phyloP scores from a whole-genome alignment of 768 basidiomycete genomes.

The Lepiota brunneoincarnata region DNA sequence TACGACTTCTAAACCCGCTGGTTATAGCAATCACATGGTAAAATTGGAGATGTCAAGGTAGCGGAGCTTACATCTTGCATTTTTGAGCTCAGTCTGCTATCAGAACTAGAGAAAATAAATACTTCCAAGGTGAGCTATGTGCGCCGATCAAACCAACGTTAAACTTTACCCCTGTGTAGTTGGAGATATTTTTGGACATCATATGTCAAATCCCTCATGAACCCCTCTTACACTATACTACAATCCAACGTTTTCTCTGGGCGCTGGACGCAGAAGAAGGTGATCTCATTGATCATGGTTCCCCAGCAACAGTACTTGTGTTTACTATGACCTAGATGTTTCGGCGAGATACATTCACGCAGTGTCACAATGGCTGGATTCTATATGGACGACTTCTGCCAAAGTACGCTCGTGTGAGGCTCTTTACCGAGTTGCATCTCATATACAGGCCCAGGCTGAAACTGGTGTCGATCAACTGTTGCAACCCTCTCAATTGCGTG shows the following conservation, averaged over 20 bases:
- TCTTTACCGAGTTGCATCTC: background rate
- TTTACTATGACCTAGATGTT: background rate
- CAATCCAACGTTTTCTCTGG: constrained; percentile 63
- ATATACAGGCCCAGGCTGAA: background rate
- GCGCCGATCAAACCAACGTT: background rate
- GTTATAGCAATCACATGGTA: background rate
- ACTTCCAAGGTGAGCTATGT: background rate
- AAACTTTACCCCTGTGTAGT: background rate
- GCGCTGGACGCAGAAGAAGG: constrained; percentile 34
- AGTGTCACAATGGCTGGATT: constrained; percentile 9
- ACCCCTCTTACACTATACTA: constrained; percentile 43
- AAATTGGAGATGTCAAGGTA: constrained; percentile 17
- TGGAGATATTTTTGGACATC: constrained; percentile 9
- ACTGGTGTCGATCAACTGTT: background rate
- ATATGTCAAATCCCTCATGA: constrained; percentile 13
- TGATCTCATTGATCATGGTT: constrained; percentile 25
- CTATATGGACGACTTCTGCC: background rate
- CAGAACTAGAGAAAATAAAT: background rate
- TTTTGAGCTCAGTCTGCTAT: background rate
- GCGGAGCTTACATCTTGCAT: background rate
- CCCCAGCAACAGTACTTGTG: background rate
- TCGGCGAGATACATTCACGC: constrained; percentile 5
- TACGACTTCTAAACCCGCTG: background rate
- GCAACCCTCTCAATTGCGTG: constrained; percentile 6
- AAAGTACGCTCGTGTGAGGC: background rate